phyloP scores from a whole-genome alignment of 257 asterid genomes.

The Solanum dulcamara region DNA sequence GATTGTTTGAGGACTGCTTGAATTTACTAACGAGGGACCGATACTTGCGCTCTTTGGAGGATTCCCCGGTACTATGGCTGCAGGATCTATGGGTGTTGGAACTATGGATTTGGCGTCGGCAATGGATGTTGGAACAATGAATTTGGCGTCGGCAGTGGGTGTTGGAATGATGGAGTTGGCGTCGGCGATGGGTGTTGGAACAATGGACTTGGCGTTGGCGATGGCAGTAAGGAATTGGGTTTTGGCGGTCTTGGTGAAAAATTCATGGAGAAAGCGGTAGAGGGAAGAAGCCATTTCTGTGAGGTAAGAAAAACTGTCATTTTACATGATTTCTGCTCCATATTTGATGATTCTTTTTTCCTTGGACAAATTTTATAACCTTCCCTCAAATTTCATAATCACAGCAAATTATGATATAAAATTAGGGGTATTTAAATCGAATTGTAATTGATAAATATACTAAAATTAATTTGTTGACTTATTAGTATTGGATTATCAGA shows the following conservation, averaged over 20 bases:
- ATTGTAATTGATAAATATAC: too few relatives aligned
- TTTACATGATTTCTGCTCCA: not conserved
- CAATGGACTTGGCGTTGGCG: not conserved
- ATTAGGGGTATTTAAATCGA: too few relatives aligned
- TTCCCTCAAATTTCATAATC: too few relatives aligned
- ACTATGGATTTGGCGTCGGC: not conserved
- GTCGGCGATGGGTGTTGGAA: not conserved
- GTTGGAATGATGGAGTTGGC: not conserved
- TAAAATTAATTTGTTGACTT: too few relatives aligned
- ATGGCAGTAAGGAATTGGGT: not conserved
- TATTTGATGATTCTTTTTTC: too few relatives aligned
- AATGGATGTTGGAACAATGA: not conserved
- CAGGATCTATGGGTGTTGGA: not conserved
- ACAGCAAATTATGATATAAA: too few relatives aligned
- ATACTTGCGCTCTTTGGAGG: not conserved
- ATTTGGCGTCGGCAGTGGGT: not conserved
- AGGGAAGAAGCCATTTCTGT: not conserved
- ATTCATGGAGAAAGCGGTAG: not conserved
- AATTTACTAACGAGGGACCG: not conserved
- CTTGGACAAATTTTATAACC: too few relatives aligned
- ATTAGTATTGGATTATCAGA: too few relatives aligned
- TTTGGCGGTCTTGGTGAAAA: slow-evolving; percentile 1
- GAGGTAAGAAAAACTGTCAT: not conserved
- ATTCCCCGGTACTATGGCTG: not conserved
- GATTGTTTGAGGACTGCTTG: not conserved